Percentiles rank a stretch among this genome's conserved stretches.
Evolutionary conservation across 1,284 basidiomycete genomes (phyloP).

Genomic region (Ganoderma boninense): DNA sequence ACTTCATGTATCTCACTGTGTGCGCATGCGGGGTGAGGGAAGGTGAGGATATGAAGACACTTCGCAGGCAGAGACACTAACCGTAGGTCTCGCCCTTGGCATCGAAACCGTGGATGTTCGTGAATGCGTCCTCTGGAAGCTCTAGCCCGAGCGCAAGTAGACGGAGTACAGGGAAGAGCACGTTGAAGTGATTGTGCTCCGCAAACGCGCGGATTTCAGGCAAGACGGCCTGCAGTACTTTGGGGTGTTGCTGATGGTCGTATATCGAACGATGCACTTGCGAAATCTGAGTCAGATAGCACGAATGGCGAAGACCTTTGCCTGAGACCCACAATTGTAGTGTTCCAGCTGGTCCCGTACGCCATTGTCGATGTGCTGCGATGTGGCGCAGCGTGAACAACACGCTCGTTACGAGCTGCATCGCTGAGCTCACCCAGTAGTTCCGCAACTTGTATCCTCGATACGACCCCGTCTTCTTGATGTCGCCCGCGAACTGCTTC

Average conservation of each 20-base stretch:
- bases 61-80: slow-evolving; percentile 23
- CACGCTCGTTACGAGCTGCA: too few species aligned
- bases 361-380: slow-evolving; percentile 35
- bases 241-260: slow-evolving; percentile 53
- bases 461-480: slow-evolving; percentile 54
- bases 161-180: slow-evolving; percentile 57
- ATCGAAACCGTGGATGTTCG: slow-evolving; percentile 42
- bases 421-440: slow-evolving; percentile 47
- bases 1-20: slow-evolving; percentile 68
- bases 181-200: slow-evolving; percentile 57
- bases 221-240: slow-evolving; percentile 57
- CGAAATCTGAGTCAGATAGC: too few species aligned
- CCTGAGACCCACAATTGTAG: slow-evolving; percentile 58
- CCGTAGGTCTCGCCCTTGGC: slow-evolving; percentile 42
- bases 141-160: slow-evolving; percentile 52
- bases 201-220: slow-evolving; percentile 66
- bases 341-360: slow-evolving; percentile 63
- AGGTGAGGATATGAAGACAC: slow-evolving; percentile 13
- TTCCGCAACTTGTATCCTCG: slow-evolving; percentile 60
- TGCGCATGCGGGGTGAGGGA: neutral
- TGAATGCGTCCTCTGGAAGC: slow-evolving; percentile 47
- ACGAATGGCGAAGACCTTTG: neutral
- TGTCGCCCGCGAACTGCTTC: slow-evolving; percentile 50
- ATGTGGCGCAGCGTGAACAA: neutral
- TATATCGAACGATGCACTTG: slow-evolving; percentile 56